Conservation (phyloP, 2,329 filamentous ascomycete species). For the Ophiostoma pallidulum region DNA sequence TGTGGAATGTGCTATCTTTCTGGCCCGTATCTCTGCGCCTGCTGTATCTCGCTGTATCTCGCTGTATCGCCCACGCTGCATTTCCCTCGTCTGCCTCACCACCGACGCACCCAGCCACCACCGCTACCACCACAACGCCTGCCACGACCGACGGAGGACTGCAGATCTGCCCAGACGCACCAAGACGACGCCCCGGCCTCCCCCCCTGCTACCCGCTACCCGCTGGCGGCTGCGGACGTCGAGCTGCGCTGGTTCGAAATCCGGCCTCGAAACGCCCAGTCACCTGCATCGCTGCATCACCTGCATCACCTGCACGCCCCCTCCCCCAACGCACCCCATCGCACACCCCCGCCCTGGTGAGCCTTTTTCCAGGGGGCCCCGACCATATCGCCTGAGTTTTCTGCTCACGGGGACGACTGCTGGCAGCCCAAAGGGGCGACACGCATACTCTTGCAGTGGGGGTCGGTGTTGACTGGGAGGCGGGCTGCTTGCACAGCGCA, state of each 20-base stretch:
- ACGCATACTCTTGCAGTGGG: conserved; percentile 8
- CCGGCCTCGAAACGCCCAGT: background rate
- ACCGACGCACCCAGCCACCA: background rate
- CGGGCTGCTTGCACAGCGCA: background rate
- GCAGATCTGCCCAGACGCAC: too few relatives aligned
- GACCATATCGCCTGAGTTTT: background rate
- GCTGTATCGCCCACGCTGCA: background rate
- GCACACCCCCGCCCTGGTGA: conserved; percentile 1
- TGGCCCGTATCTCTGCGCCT: background rate
- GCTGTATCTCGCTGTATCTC: too few relatives aligned
- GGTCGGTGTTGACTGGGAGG: background rate
- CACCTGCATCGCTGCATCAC: too few relatives aligned
- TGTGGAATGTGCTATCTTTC: background rate
- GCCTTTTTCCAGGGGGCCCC: background rate
- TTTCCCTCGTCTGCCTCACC: conserved; percentile 3
- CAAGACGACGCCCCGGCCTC: too few relatives aligned
- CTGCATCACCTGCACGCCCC: too few relatives aligned
- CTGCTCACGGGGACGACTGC: conserved; percentile 2
- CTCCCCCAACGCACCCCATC: too few relatives aligned
- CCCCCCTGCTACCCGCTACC: too few relatives aligned
- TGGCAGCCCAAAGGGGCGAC: conserved; percentile 1
- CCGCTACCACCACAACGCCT: background rate
- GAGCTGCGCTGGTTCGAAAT: background rate
- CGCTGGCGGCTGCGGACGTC: too few relatives aligned
- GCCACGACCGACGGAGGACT: too few relatives aligned